phyloP scores from a whole-genome alignment of 495 filamentous ascomycete genomes.

The Neurospora terricola region DNA sequence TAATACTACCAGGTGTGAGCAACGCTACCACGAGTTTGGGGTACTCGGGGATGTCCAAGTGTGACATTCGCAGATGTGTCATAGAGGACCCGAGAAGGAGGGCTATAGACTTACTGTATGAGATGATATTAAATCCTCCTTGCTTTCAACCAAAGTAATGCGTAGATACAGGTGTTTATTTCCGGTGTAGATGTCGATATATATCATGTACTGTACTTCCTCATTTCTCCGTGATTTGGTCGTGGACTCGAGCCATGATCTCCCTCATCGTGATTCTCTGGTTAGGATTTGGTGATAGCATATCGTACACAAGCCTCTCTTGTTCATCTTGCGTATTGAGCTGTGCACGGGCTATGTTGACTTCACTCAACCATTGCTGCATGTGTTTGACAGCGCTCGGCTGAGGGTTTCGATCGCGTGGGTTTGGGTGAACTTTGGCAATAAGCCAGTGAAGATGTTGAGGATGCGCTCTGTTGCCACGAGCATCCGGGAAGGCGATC shows the following conservation, averaged over 20 bases:
- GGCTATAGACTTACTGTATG: background rate
- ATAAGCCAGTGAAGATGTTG: constrained; percentile 39
- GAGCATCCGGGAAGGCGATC: constrained; percentile 35
- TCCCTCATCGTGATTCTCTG: constrained; percentile 33
- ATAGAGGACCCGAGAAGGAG: background rate
- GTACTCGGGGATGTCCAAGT: background rate
- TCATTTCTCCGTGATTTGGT: constrained; percentile 15
- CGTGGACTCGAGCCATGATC: constrained; percentile 26
- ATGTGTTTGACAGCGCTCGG: constrained; percentile 31
- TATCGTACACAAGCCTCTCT: constrained; percentile 32
- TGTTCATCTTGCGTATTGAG: constrained; percentile 30
- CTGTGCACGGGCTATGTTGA: constrained; percentile 25
- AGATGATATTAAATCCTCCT: background rate
- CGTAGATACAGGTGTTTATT: background rate
- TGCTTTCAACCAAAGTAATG: background rate
- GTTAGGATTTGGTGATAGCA: constrained; percentile 34
- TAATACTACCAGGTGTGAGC: background rate
- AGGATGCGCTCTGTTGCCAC: constrained; percentile 31
- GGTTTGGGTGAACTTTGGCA: constrained; percentile 18
- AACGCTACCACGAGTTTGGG: background rate
- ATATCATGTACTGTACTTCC: background rate
- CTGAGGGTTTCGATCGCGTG: constrained; percentile 22
- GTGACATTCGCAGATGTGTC: background rate
- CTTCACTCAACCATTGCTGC: constrained; percentile 36
- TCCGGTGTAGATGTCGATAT: background rate